Evolutionary conservation across 257 asterid genomes (phyloP), one percentile per base, ranked within the genome.

Genomic region (Jacaranda mimosifolia): DNA sequence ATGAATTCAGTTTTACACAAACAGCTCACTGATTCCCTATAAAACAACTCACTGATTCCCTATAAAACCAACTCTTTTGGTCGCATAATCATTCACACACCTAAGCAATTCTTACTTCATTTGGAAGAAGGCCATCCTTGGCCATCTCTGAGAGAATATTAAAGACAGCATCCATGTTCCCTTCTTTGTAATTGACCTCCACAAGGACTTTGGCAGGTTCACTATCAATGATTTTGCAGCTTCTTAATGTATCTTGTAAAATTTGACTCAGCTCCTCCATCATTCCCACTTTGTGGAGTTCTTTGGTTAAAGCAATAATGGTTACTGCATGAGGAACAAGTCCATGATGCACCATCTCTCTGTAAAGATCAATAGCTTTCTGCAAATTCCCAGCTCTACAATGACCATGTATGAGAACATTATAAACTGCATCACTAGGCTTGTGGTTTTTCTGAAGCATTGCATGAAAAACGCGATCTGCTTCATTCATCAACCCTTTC

Each of bases 91-190:
- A 63, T 72, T 75, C 64, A 70, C 71, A 32, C 59, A 63, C 78
- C 78, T 85, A 85, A 60, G 78, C 68, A 73, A 84, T 85, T 81
- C 79, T 83, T 36, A 74, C 81, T 67, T 90, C 91, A 77, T 88
- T 82, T 0, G 97, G 98, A 82, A 92, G 96, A 83, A 92, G 94
- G 60, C 98, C 97, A 68, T 92, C 96, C 83, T 85, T 90, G 36
- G 89, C 94, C 98, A 94, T 92, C 59, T 89, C 94, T 13, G 83
- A 70, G 32, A 94, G 91, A 79, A 88, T 83, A 58, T 72, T 79
- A 73, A 92, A 87, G 14, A 87, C 97, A 6, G 90, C 96, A 82
- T 88, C 85, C 90, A 92, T 78, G 82, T 92, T 92, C 74, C 97
- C 98, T 83, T 92, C 96, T 84, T 86, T 90, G 78, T 78, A 85